Percentiles rank a stretch among this genome's conserved stretches.
phyloP scores from a whole-genome alignment of 2,329 filamentous ascomycete species.

The Talaromyces funiculosus region DNA sequence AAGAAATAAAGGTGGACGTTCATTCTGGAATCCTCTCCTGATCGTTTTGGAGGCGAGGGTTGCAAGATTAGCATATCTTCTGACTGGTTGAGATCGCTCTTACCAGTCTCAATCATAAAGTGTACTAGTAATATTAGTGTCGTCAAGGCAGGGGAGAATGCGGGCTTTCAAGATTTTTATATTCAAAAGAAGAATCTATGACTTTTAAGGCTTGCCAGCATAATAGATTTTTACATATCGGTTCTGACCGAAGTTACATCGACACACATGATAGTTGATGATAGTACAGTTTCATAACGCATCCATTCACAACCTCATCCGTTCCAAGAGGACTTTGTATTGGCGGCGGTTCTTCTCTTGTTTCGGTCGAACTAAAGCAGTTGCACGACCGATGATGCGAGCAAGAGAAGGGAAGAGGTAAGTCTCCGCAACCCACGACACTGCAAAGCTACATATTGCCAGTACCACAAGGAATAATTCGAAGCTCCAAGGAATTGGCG shows the following conservation, averaged over 20 bases:
- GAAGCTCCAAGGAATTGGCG: constrained; percentile 66
- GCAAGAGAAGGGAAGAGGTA: constrained; percentile 65
- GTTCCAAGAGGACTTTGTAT: constrained; percentile 76
- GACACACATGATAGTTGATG: neutral
- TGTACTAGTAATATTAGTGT: neutral
- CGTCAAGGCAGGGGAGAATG: neutral
- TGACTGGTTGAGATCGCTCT: neutral
- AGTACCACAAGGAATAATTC: constrained; percentile 65
- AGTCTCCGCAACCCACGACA: constrained; percentile 68
- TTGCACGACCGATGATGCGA: constrained; percentile 58
- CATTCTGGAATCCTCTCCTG: neutral
- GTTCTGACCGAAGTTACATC: too few relatives aligned
- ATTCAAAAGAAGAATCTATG: neutral
- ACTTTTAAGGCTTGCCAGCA: neutral
- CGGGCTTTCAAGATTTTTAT: neutral
- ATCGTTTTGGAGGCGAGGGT: too few relatives aligned
- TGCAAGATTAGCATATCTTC: neutral
- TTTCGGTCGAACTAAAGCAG: constrained; percentile 51
- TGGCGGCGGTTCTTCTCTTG: constrained; percentile 72
- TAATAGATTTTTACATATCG: neutral
- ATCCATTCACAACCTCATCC: constrained; percentile 46
- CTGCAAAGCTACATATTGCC: constrained; percentile 61
- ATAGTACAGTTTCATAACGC: neutral
- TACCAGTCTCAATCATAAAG: neutral
- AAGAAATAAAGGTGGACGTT: neutral